phyloP scores from a whole-genome alignment of 2,329 filamentous ascomycete species.

The Phialophora tarda region DNA sequence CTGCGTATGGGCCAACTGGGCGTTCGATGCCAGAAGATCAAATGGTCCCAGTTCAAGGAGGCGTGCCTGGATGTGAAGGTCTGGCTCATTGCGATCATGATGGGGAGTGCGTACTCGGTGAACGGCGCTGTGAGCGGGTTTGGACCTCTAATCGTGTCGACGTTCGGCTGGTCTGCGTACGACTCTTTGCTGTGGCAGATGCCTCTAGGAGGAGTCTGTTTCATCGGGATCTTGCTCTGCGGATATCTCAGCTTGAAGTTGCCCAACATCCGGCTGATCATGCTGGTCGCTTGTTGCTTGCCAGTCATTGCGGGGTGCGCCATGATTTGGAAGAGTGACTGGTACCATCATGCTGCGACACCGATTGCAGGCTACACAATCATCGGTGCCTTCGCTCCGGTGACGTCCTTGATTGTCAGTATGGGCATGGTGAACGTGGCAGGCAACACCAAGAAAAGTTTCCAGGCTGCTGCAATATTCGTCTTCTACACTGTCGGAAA shows the following conservation, averaged over 20 bases:
- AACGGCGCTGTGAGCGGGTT: conserved; percentile 67
- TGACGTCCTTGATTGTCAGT: conserved; percentile 67
- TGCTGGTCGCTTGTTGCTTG: conserved; percentile 70
- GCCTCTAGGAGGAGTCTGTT: conserved; percentile 64
- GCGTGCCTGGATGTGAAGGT: conserved; percentile 64
- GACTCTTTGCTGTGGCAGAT: conserved; percentile 71
- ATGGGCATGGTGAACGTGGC: conserved; percentile 72
- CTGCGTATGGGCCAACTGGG: conserved; percentile 68
- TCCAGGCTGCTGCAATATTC: conserved; percentile 75
- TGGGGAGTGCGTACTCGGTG: conserved; percentile 70
- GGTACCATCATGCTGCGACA: conserved; percentile 68
- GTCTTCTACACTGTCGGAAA: conserved; percentile 78
- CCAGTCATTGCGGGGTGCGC: conserved; percentile 76
- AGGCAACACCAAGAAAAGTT: conserved; percentile 77
- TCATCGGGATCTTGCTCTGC: conserved; percentile 68
- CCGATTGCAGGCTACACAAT: conserved; percentile 75
- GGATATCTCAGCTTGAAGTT: conserved; percentile 68
- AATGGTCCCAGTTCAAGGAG: conserved; percentile 63
- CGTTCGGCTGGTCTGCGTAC: conserved; percentile 4
- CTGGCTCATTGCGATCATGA: conserved; percentile 69
- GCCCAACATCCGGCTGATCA: conserved; percentile 67
- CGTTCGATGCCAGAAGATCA: conserved; percentile 65
- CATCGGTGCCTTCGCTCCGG: conserved; percentile 74
- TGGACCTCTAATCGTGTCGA: not conserved
- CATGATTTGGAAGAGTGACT: conserved; percentile 72